Evolutionary conservation across 352 stramenopile species (phyloP), one percentile per base, ranked within the genome.

Genomic region (Pythium phragmiticola): DNA sequence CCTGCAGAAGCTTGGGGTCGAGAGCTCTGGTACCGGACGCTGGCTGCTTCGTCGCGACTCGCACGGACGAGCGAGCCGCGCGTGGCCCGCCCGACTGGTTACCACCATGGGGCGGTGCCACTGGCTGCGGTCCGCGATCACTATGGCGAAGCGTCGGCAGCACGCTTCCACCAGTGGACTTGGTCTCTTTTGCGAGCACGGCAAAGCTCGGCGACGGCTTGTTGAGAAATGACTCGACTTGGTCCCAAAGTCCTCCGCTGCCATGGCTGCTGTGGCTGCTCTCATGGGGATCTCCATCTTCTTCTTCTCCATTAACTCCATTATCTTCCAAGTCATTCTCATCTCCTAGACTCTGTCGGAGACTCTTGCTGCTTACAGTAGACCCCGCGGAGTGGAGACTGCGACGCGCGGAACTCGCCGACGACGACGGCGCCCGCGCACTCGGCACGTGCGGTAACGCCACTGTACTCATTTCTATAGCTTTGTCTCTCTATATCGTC

Each of bases 211-310:
- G 84, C 16, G 81, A 84, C 11, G 82, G 84, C 33, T 83, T 82
- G 66, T 78, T 93, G 34, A 90, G 70, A 53, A 93, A 93, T 30
- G 66, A 75, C 66, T 93, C 82, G 48, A 93, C 80, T 57, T 93
- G 77, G 8, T 85, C 76, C 79, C 84, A 93, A 3, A 92, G 60
- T 14, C 70, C 77, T 9, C 72, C 65, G 9, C 48, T 65, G 7
- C 64, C 63, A 16, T 39, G 34, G 34, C 61, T 84, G 13, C 51
- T 11, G 14, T 39, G 11, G n/a, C 66, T 59, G 7, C 62, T 63
- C 43, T 87, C 78, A 54, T 87, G 76, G 9, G 77, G 75, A 36
- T 88, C 72, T 21, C 78, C 69, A 7, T 66, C 45, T 26, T 66
- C 47, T 9, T 66, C 59, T 2, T 72, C 55, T 5, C 71, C 59